phyloP scores from a whole-genome alignment of 306 rosid genomes.

The Medicago ruthenica region DNA sequence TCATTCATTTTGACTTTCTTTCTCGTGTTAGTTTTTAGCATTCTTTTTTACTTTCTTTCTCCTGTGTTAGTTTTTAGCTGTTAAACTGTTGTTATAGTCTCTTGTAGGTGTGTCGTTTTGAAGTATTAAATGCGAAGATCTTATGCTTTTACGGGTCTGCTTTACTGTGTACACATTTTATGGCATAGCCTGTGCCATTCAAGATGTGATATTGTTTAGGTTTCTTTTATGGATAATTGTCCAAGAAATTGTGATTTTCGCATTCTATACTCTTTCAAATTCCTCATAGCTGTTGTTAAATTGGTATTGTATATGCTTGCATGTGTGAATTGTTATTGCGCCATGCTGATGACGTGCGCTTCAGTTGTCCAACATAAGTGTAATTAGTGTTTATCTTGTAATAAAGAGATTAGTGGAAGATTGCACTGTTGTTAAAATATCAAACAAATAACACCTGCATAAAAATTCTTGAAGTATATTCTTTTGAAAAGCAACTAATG shows the following conservation, averaged over 20 bases:
- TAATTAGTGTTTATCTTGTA: background rate
- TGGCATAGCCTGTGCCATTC: background rate
- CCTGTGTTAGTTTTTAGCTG: background rate
- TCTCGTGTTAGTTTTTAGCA: background rate
- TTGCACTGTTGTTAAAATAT: background rate
- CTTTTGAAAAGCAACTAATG: constrained; percentile 6
- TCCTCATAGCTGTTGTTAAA: background rate
- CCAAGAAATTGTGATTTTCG: background rate
- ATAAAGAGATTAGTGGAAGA: background rate
- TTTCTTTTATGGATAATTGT: background rate
- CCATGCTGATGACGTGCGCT: background rate
- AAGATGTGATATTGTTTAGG: background rate
- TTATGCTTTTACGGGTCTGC: background rate
- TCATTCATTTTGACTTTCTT: background rate
- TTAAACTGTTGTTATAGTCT: background rate
- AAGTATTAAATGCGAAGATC: background rate
- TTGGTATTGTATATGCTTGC: background rate
- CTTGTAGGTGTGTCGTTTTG: background rate
- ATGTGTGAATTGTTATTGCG: constrained; percentile 7
- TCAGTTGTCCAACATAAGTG: background rate
- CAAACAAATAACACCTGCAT: background rate
- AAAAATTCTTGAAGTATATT: background rate
- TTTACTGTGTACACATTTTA: background rate
- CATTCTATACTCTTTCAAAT: background rate
- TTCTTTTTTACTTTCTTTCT: background rate